Evolutionary conservation across 345 rosid genomes (phyloP).

Genomic region (Odontarrhena argentea): DNA sequence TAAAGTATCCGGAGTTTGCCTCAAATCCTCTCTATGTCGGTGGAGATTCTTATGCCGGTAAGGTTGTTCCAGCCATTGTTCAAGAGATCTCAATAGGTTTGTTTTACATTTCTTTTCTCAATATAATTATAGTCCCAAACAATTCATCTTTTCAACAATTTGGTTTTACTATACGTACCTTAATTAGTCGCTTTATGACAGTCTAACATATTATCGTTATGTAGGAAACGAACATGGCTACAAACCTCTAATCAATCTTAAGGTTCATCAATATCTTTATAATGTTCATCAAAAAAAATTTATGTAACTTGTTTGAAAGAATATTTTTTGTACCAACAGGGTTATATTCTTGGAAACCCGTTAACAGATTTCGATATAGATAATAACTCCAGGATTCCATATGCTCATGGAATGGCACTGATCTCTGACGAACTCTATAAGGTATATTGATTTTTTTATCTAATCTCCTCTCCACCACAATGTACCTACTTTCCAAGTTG

Average conservation of each 20-base stretch:
- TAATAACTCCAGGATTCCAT: constrained; percentile 47
- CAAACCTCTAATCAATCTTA: constrained; percentile 46
- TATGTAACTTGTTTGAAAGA: background rate
- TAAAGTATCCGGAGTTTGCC: too few relatives aligned
- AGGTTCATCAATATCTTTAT: constrained; percentile 45
- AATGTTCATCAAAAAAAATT: background rate
- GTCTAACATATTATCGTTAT: background rate
- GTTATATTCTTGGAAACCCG: constrained; percentile 71
- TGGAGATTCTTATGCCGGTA: too few relatives aligned
- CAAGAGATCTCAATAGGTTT: constrained; percentile 9
- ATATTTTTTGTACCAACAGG: constrained; percentile 42
- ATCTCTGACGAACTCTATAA: constrained; percentile 73
- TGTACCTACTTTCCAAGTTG: background rate
- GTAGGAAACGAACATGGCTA: constrained; percentile 49
- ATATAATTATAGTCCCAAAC: too few relatives aligned
- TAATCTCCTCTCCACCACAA: too few relatives aligned
- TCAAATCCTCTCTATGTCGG: too few relatives aligned
- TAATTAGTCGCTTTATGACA: background rate
- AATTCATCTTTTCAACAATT: too few relatives aligned
- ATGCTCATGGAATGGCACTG: constrained; percentile 68
- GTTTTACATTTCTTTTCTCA: background rate
- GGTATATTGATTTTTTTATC: constrained; percentile 33
- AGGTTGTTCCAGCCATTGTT: too few relatives aligned
- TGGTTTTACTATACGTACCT: background rate
- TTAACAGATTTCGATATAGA: constrained; percentile 35